Evolutionary conservation across 495 filamentous ascomycete genomes (phyloP).

Genomic region (Daldinia vernicosa): DNA sequence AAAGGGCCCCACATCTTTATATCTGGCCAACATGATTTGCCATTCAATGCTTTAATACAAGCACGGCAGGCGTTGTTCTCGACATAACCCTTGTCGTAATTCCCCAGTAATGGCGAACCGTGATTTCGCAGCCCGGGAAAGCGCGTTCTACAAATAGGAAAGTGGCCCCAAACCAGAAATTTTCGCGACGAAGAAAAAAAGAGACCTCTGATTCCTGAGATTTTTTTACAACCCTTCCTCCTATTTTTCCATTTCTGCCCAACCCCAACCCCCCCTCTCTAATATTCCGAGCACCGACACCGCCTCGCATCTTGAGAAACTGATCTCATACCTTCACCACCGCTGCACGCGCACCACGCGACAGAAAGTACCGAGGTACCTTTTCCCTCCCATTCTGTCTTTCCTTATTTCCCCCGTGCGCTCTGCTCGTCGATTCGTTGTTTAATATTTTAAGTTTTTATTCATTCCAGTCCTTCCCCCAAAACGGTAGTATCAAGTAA

Average conservation of each 20-base stretch:
- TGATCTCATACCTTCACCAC: conserved; percentile 35
- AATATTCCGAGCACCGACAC: conserved; percentile 47
- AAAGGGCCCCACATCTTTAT: conserved; percentile 31
- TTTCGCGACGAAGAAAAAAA: conserved; percentile 48
- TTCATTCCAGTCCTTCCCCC: conserved; percentile 30
- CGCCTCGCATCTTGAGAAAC: conserved; percentile 45
- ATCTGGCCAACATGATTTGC: conserved; percentile 38
- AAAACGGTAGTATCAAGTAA: conserved; percentile 39
- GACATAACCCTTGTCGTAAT: conserved; percentile 28
- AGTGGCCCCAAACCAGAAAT: conserved; percentile 51
- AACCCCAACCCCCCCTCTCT: conserved; percentile 45
- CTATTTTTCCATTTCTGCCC: conserved; percentile 51
- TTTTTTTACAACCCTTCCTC: conserved; percentile 51
- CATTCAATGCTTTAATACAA: conserved; percentile 20
- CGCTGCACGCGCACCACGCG: conserved; percentile 40
- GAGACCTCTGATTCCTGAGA: conserved; percentile 47
- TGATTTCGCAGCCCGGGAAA: conserved; percentile 45
- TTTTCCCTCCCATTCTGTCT: conserved; percentile 26
- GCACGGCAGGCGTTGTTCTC: conserved; percentile 22
- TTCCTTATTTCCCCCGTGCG: conserved; percentile 30
- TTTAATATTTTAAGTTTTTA: conserved; percentile 39
- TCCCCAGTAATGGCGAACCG: conserved; percentile 43
- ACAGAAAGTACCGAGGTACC: conserved; percentile 42
- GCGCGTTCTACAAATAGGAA: conserved; percentile 58
- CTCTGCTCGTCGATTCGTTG: conserved; percentile 36